Percentiles rank a stretch among this genome's conserved stretches.
Evolutionary conservation across 1,284 basidiomycete species (phyloP).

Genomic region (Puccinia horiana): DNA sequence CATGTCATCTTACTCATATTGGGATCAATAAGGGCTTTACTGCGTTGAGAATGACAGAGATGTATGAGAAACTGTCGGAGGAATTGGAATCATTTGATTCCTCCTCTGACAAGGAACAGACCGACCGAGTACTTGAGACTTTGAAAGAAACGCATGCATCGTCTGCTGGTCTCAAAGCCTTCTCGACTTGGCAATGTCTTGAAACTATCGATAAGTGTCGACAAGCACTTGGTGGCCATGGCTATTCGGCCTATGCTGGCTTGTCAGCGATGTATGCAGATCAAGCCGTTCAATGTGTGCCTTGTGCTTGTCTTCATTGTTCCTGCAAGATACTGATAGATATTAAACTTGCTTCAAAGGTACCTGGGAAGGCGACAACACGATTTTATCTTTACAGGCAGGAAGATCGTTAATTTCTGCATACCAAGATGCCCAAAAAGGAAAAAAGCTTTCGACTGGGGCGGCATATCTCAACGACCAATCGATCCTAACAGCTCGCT

Average conservation of each 20-base stretch:
- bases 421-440: slow-evolving; percentile 56
- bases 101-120: slow-evolving; percentile 56
- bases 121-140: slow-evolving; percentile 60
- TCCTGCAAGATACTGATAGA: background rate
- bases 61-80: slow-evolving; percentile 61
- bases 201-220: slow-evolving; percentile 65
- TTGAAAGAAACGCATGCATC: slow-evolving; percentile 67
- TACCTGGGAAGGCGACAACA: slow-evolving; percentile 59
- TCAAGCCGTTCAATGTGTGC: slow-evolving; percentile 63
- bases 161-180: slow-evolving; percentile 66
- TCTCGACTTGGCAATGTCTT: slow-evolving; percentile 66
- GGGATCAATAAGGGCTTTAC: slow-evolving; percentile 25
- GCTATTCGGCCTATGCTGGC: slow-evolving; percentile 65
- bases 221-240: slow-evolving; percentile 65
- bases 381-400: slow-evolving; percentile 57
- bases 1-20: slow-evolving; percentile 47
- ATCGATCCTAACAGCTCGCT: slow-evolving; percentile 53
- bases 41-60: slow-evolving; percentile 54
- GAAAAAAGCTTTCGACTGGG: slow-evolving; percentile 55
- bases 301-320: slow-evolving; percentile 32
- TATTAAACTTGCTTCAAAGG: slow-evolving; percentile 31
- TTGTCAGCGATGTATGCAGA: slow-evolving; percentile 64
- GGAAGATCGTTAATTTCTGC: slow-evolving; percentile 57
- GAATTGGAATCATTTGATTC: slow-evolving; percentile 64
- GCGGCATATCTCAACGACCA: slow-evolving; percentile 57